phyloP scores from a whole-genome alignment of 192 early-diverging fungal species.

The Powellomyces hirtus region DNA sequence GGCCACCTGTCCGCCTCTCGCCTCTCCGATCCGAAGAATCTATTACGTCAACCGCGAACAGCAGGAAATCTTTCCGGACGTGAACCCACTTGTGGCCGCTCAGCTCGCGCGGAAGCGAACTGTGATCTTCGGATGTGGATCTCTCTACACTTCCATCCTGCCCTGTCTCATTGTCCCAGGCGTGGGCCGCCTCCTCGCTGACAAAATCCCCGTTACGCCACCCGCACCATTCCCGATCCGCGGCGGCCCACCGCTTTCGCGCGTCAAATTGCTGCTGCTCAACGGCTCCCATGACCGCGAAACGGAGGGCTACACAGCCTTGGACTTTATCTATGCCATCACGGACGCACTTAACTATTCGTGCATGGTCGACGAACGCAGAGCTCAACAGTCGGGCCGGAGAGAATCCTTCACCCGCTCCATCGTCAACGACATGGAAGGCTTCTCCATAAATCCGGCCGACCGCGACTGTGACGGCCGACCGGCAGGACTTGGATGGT shows the following conservation, averaged over 20 bases:
- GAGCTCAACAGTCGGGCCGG: not conserved
- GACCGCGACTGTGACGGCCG: constrained; percentile 5
- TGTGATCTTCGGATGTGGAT: constrained; percentile 71
- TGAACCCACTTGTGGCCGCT: constrained; percentile 58
- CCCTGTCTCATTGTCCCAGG: constrained; percentile 70
- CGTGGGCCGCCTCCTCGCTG: constrained; percentile 59
- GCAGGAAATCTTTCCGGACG: constrained; percentile 64
- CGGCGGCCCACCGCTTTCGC: not conserved
- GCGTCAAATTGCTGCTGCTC: constrained; percentile 63
- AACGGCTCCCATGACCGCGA: constrained; percentile 71
- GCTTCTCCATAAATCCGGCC: not conserved
- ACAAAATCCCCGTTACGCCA: no score
- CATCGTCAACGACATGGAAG: not conserved
- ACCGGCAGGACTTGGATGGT: not conserved
- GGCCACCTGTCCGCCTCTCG: constrained; percentile 36
- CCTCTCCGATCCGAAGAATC: constrained; percentile 56
- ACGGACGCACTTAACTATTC: constrained; percentile 63
- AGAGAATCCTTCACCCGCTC: not conserved
- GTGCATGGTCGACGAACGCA: constrained; percentile 28
- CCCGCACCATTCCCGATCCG: not conserved
- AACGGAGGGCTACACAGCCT: constrained; percentile 64
- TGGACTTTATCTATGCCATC: constrained; percentile 70
- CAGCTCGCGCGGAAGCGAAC: constrained; percentile 51
- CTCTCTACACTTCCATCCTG: constrained; percentile 70
- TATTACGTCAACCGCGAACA: constrained; percentile 73